Conservation (phyloP, 163 green algal genomes). For the Scenedesmus sp. region DNA sequence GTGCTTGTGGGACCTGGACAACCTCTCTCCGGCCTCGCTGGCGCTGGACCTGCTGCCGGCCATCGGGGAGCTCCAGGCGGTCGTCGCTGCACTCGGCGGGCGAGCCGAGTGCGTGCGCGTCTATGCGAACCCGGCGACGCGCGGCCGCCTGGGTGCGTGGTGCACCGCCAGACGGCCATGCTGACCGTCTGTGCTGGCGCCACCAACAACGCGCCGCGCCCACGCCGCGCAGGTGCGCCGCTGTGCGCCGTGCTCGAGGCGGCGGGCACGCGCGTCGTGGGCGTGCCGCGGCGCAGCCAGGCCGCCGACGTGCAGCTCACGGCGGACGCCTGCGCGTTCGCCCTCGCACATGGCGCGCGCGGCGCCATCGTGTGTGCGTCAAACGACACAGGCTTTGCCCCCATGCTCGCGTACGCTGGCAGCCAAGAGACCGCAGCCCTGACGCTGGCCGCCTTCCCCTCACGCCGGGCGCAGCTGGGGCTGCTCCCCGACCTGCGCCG, state of each 20-base stretch:
- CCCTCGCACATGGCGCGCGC: neutral
- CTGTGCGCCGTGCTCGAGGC: neutral
- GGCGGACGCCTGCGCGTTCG: conserved; percentile 34
- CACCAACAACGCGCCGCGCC: no score
- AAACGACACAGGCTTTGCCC: conserved; percentile 27
- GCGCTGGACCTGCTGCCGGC: neutral
- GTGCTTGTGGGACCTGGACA: conserved; percentile 27
- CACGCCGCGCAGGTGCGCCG: neutral
- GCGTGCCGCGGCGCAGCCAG: conserved; percentile 10
- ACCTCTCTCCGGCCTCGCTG: neutral
- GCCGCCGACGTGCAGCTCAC: conserved; percentile 32
- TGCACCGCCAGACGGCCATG: neutral
- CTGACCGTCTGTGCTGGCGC: neutral
- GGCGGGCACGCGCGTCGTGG: neutral
- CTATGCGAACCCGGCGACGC: conserved; percentile 13
- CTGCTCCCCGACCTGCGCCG: conserved; percentile 10
- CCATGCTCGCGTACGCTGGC: conserved; percentile 5
- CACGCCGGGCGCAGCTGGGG: neutral
- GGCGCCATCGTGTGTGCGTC: conserved; percentile 25
- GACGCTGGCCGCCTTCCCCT: neutral
- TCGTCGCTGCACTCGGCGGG: neutral
- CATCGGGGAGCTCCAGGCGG: conserved; percentile 9
- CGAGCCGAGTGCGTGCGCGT: neutral
- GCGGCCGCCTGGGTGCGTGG: neutral
- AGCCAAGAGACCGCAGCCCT: neutral